These are phyloP conservation scores for Globisporangium polare DNA, from an alignment of 352 stramenopile species.

Conservation along the genomic window DNA sequence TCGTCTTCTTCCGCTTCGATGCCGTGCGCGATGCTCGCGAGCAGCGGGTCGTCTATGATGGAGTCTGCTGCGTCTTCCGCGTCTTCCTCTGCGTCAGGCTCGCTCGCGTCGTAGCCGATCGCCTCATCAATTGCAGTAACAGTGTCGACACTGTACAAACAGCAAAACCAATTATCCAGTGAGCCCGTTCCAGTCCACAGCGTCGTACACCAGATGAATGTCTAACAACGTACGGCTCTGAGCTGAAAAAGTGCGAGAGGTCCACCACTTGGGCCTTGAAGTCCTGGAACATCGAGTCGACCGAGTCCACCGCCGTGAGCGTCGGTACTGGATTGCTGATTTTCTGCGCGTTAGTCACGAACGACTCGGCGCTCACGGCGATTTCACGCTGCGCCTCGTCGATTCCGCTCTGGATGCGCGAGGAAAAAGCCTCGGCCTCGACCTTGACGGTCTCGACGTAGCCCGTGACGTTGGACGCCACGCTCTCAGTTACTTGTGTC, in stretches of 20 bases:
- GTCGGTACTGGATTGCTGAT: neutral
- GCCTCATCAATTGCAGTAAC: neutral
- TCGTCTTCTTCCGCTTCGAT: neutral
- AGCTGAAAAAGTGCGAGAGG: slow-evolving; percentile 9
- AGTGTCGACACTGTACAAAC: neutral
- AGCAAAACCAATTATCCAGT: neutral
- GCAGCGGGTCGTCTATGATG: slow-evolving; percentile 6
- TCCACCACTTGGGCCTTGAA: slow-evolving; percentile 15
- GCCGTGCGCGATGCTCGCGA: neutral
- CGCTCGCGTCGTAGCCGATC: neutral
- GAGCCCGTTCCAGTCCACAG: neutral
- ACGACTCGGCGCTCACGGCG: slow-evolving; percentile 15
- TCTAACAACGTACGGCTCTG: neutral
- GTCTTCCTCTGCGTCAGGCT: slow-evolving; percentile 5
- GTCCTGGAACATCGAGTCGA: slow-evolving; percentile 17
- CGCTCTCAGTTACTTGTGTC: slow-evolving; percentile 50
- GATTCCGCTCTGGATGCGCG: slow-evolving; percentile 44
- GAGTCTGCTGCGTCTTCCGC: neutral
- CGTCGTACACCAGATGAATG: neutral
- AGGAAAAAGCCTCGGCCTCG: slow-evolving; percentile 41
- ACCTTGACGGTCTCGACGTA: slow-evolving; percentile 59
- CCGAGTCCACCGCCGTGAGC: slow-evolving; percentile 1
- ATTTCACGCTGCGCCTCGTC: slow-evolving; percentile 36
- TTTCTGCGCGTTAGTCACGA: slow-evolving; percentile 13
- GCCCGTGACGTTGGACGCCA: slow-evolving; percentile 46